Evolutionary conservation across 179 eudicot genomes (phyloP).

Genomic region (Pouteria campechiana): DNA sequence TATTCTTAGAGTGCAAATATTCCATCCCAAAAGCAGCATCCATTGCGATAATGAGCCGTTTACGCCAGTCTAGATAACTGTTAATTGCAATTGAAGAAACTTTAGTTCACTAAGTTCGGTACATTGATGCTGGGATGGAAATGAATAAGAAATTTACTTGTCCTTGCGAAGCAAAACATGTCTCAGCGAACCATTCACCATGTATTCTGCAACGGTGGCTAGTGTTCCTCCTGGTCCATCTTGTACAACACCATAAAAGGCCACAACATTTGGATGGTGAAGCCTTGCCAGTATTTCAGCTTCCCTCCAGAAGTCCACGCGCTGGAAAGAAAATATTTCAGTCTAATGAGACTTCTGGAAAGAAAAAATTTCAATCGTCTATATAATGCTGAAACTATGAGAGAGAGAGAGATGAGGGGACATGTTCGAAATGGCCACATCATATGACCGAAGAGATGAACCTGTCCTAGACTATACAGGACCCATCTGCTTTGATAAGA

Average conservation of each 20-base stretch:
- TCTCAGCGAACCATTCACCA: constrained; percentile 28
- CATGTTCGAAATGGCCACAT: too few relatives aligned
- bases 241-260: constrained; percentile 25
- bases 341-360: too few relatives aligned
- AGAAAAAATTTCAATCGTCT: too few relatives aligned
- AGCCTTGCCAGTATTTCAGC: constrained; percentile 23
- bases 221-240: constrained; percentile 25
- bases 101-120: too few relatives aligned
- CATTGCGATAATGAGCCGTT: constrained; percentile 22
- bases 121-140: too few relatives aligned
- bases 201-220: constrained; percentile 24
- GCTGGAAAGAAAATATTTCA: constrained; percentile 6
- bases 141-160: constrained; percentile 5
- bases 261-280: constrained; percentile 33
- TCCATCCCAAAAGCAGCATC: constrained; percentile 32
- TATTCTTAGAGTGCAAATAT: constrained; percentile 22
- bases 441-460: too few relatives aligned
- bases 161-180: constrained; percentile 22
- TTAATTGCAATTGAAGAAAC: too few relatives aligned
- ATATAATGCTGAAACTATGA: too few relatives aligned
- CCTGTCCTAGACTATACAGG: too few relatives aligned
- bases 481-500: too few relatives aligned
- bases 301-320: constrained; percentile 20
- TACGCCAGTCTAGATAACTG: constrained; percentile 22
- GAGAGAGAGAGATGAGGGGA: too few relatives aligned